Evolutionary conservation across 1,284 basidiomycete species (phyloP), one percentile per base, ranked within the genome.

Genomic region (Cerioporus squamosus): DNA sequence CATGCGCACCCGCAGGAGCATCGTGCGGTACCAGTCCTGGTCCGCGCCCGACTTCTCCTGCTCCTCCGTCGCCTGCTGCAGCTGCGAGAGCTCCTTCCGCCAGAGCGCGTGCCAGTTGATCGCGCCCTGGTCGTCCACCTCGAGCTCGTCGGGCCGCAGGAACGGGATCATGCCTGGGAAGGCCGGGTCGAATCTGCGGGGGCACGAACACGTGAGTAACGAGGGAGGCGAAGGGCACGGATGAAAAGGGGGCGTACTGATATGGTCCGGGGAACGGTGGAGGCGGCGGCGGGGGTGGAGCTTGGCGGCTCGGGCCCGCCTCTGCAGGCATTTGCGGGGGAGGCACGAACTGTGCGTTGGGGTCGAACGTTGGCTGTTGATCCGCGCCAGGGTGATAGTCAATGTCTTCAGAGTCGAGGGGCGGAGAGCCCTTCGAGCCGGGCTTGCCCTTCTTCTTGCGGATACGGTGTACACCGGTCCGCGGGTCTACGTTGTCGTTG

Each of bases 401-500:
- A 20, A 84, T 76, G 60, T 88, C 78, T 17, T 75, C 70, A 14
- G 67, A 66, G 33, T 63, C 63, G 24, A 60, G 58, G 48, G 58
- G 57, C 5, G 63, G 45, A 12, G 56, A 17, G 76, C 77, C 62
- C 80, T 80, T 66, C 77, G 66, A 77, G 84, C 79, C 76, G 18
- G 65, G 61, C 70, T 90, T 89, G 33, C 80, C 79, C 68, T 91
- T 91, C 80, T 92, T 93, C 76, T 92, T 93, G 62, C 91, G 85
- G 44, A 93, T 82, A 24, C 91, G 85, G 68, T 93, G 91, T 22
- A 93, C 91, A 48, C 91, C 91, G 3, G 91, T 92, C 29, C 91
- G 88, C 33, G 91, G 91, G 67, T 93, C 91, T 44, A 93, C 89
- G 64, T 90, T 89, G 65, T 93, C 91, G 68, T 93, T 93, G 58